A percentile compares a stretch with the other conserved stretches of the same genome.
These are phyloP conservation scores for Veloporphyrellus conicus DNA, from an alignment of 1,284 basidiomycete genomes.

Conservation along the genomic window DNA sequence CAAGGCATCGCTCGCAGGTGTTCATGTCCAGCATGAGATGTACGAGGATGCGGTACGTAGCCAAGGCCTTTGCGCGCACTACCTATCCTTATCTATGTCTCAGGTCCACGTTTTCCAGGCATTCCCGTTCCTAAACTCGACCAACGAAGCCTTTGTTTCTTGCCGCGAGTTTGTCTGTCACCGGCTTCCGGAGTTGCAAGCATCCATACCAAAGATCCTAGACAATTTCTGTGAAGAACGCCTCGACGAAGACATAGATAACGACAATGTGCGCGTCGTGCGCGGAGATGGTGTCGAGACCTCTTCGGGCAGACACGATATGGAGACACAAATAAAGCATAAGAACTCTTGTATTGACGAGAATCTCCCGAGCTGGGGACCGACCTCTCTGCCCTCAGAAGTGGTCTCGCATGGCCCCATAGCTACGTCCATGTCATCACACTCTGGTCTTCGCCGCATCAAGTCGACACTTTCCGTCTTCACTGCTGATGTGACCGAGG, in stretches of 20 bases:
- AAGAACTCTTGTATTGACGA: constrained; percentile 30
- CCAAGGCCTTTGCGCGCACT: background rate
- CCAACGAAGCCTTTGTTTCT: constrained; percentile 71
- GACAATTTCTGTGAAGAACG: constrained; percentile 51
- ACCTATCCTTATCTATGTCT: constrained; percentile 3
- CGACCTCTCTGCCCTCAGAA: constrained; percentile 12
- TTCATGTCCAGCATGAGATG: constrained; percentile 85
- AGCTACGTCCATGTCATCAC: constrained; percentile 11
- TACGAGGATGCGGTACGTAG: constrained; percentile 86
- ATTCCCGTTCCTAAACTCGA: constrained; percentile 76
- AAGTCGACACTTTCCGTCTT: constrained; percentile 39
- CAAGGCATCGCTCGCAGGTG: constrained; percentile 86
- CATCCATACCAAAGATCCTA: constrained; percentile 46
- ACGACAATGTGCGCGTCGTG: constrained; percentile 57
- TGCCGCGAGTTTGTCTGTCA: constrained; percentile 71
- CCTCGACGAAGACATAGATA: constrained; percentile 65
- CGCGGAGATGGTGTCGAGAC: constrained; percentile 61
- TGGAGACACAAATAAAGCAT: constrained; percentile 37
- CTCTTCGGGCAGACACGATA: constrained; percentile 36
- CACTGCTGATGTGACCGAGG: constrained; percentile 18
- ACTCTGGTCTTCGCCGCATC: constrained; percentile 36
- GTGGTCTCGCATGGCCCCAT: constrained; percentile 8
- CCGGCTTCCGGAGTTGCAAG: constrained; percentile 50
- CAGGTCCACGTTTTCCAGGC: constrained; percentile 90
- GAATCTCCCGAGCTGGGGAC: constrained; percentile 50